Evolutionary conservation across 2,329 filamentous ascomycete genomes (phyloP), one percentile per base, ranked within the genome.

Genomic region (Fusarium protoensiforme): DNA sequence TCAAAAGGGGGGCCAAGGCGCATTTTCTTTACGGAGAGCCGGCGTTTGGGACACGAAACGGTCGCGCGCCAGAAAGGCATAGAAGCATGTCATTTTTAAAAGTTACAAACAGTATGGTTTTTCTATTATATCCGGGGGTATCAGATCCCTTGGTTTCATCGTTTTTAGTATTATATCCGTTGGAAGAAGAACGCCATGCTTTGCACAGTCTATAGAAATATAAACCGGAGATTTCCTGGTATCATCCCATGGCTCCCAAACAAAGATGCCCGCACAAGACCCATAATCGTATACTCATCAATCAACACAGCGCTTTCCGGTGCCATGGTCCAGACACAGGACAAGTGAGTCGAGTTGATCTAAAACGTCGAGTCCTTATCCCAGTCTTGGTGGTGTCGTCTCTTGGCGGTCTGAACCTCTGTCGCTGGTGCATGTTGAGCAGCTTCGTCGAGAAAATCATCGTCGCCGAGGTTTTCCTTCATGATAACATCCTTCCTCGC

Each of bases 401-500:
- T 69, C n/a, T 64, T 20, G 18, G 67, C 36, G 29, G 65, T 39
- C 53, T 75, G 76, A 22, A 80, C 71, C 65, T 80, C 79, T 2
- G 70, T 75, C 9, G 74, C 78, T 6, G 79, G 79, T 9, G 79
- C 79, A 61, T 78, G 79, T 59, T 81, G 79, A 20, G 79, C 77
- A 2, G 79, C 79, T 31, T 66, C 71, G 33, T 81, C 79, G n/a
- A 68, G 58, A 6, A 64, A 61, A 31, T 75, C 69, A 6, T 73
- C 74, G 0, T 60, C 63, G 1, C 65, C 53, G 9, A 73, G 67
- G 53, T 72, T 74, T 54, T 78, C 77, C 62, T 81, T 83, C 81
- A 89, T 86, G 43, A 89, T 85, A 5, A 79, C 78, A 62, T 89
- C 83, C 79, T 89, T 89, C 31, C 83, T 81, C 33, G 74, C 78